These are phyloP conservation scores for Hibiscus tridactylites DNA, from an alignment of 345 rosid species.

Conservation along the genomic window DNA sequence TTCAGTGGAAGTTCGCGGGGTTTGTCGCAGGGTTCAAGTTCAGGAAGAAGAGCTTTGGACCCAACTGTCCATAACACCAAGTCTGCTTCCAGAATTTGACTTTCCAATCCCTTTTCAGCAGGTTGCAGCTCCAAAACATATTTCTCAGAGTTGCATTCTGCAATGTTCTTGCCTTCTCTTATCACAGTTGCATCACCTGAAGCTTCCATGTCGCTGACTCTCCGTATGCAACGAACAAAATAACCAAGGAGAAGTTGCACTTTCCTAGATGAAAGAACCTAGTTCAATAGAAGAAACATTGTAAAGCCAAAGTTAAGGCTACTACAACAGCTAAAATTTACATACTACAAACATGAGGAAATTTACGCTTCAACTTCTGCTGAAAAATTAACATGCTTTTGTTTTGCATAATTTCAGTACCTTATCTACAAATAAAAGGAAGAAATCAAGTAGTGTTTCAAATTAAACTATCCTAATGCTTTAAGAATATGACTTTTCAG, in stretches of 20 bases:
- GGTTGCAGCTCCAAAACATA: constrained; percentile 76
- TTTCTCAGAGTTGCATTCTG: constrained; percentile 28
- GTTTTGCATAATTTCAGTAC: background rate
- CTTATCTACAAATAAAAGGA: background rate
- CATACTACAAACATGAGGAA: background rate
- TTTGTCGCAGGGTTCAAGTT: constrained; percentile 36
- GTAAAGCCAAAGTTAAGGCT: background rate
- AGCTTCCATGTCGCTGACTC: constrained; percentile 24
- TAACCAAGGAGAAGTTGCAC: constrained; percentile 68
- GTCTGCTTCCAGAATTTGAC: constrained; percentile 67
- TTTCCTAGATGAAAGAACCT: constrained; percentile 81
- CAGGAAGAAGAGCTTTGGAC: constrained; percentile 67
- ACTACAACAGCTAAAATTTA: background rate
- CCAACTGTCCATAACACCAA: constrained; percentile 92
- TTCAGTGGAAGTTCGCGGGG: constrained; percentile 55
- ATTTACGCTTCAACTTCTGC: background rate
- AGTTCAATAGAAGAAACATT: constrained; percentile 9
- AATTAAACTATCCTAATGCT: background rate
- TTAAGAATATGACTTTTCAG: background rate
- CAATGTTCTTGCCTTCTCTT: constrained; percentile 8
- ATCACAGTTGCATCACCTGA: constrained; percentile 20
- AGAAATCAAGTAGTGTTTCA: background rate
- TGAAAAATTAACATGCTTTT: background rate
- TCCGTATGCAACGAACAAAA: constrained; percentile 48
- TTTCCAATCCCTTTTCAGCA: constrained; percentile 58